phyloP scores from a whole-genome alignment of 805 yeast genomes.

The Wickerhamiella slavikovae region DNA sequence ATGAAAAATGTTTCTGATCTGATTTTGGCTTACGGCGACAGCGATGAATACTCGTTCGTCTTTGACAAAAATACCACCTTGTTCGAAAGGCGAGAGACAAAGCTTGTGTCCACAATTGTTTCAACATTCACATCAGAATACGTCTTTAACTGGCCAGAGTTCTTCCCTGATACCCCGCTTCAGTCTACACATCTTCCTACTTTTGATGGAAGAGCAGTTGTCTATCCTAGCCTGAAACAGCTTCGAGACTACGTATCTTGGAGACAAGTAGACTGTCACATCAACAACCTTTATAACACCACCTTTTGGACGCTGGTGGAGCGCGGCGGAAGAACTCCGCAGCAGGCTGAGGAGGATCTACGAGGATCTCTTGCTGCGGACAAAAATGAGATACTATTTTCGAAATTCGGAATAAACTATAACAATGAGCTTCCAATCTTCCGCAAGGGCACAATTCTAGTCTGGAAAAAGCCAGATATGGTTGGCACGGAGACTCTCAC shows the following conservation, averaged over 20 bases:
- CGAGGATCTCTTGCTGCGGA: conserved; percentile 62
- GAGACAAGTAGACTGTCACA: conserved; percentile 93
- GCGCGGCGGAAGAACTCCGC: conserved; percentile 46
- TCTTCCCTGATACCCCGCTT: conserved; percentile 31
- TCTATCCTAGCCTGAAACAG: conserved; percentile 43
- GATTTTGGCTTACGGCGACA: conserved; percentile 74
- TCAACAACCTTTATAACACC: conserved; percentile 84
- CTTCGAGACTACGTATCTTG: conserved; percentile 74
- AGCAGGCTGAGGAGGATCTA: conserved; percentile 60
- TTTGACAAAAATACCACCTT: conserved; percentile 39
- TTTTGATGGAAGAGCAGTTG: conserved; percentile 79
- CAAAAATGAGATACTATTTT: conserved; percentile 72
- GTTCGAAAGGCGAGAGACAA: conserved; percentile 68
- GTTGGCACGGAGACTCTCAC: conserved; percentile 11
- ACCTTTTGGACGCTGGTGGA: conserved; percentile 72
- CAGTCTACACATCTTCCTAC: conserved; percentile 44
- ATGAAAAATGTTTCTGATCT: conserved; percentile 51
- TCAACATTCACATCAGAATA: conserved; percentile 67
- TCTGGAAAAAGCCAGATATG: conserved; percentile 25
- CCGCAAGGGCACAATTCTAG: conserved; percentile 58
- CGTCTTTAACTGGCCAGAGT: conserved; percentile 40
- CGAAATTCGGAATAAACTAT: conserved; percentile 65
- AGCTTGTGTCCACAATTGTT: conserved; percentile 62
- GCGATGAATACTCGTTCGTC: conserved; percentile 83
- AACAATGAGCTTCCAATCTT: conserved; percentile 77